These are phyloP conservation scores for Abelmoschus esculentus DNA, from an alignment of 345 rosid genomes.

Conservation along the genomic window DNA sequence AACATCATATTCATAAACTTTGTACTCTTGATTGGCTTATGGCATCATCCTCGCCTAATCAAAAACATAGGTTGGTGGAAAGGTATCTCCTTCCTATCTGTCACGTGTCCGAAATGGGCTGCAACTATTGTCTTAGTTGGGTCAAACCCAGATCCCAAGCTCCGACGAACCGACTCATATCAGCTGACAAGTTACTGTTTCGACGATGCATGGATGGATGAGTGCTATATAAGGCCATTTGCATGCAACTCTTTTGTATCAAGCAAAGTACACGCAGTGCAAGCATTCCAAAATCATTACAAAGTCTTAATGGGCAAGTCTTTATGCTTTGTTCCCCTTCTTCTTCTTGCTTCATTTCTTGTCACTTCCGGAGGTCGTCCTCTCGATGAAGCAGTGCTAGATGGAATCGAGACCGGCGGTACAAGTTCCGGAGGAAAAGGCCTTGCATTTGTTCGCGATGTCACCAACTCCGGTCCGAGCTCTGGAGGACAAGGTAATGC, in stretches of 20 bases:
- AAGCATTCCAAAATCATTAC: background rate
- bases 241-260: background rate
- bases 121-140: background rate
- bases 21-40: background rate
- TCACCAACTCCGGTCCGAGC: conserved; percentile 27
- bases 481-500: conserved; percentile 23
- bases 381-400: conserved; percentile 11
- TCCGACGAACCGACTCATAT: background rate
- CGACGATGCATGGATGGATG: background rate
- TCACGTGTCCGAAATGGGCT: background rate
- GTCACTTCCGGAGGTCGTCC: conserved; percentile 29
- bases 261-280: background rate
- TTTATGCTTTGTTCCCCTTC: conserved; percentile 5
- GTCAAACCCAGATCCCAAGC: background rate
- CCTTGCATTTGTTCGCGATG: background rate
- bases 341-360: conserved; percentile 10
- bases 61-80: background rate
- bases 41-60: background rate
- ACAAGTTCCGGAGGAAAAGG: conserved; percentile 19
- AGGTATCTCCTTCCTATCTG: background rate
- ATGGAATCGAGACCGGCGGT: conserved; percentile 30
- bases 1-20: background rate
- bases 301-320: conserved; percentile 22
- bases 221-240: background rate
- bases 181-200: background rate